Conservation (phyloP, 495 filamentous ascomycete genomes). For the Lentithecium fluviatile region DNA sequence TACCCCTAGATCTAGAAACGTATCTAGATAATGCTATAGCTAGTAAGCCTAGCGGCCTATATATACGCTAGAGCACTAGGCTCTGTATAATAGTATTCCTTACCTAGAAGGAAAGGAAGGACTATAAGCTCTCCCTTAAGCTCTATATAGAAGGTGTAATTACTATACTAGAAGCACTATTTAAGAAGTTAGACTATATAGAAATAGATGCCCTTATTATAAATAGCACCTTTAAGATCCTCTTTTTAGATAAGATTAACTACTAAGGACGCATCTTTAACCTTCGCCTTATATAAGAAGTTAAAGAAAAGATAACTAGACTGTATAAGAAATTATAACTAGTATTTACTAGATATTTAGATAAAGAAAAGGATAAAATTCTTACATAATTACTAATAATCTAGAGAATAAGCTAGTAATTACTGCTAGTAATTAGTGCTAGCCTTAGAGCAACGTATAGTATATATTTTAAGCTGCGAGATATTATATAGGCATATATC, state of each 20-base stretch:
- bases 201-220: not conserved
- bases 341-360: not conserved
- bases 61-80: too few species aligned
- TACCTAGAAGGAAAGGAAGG: not conserved
- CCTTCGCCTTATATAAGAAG: not conserved
- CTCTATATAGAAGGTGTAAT: not conserved
- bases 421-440: not conserved
- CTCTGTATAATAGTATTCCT: not conserved
- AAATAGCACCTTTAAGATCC: not conserved
- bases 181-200: constrained; percentile 7
- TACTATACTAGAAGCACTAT: not conserved
- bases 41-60: too few species aligned
- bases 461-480: constrained; percentile 1
- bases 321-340: constrained; percentile 1
- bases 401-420: constrained; percentile 1
- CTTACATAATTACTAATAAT: not conserved
- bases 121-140: not conserved
- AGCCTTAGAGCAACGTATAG: not conserved
- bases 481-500: constrained; percentile 2
- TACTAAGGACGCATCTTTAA: not conserved
- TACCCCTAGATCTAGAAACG: too few species aligned
- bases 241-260: not conserved
- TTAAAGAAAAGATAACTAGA: not conserved
- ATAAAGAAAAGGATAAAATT: not conserved
- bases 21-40: too few species aligned